Conservation (phyloP, 1,284 basidiomycete species). For the Earliella scabrosa region DNA sequence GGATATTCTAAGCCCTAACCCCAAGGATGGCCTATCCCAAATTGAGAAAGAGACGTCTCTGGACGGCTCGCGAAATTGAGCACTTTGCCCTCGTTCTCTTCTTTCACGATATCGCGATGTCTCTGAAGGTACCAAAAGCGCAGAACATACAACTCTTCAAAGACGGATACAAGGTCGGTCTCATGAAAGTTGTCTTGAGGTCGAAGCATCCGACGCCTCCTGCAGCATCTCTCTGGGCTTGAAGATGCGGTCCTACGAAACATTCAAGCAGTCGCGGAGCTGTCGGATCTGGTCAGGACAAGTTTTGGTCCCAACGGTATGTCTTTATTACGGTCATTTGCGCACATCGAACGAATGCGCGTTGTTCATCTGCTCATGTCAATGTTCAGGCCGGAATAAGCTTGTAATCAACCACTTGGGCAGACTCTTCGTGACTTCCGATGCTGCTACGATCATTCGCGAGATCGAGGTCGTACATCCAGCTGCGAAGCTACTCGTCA, state of each 20-base stretch:
- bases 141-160: conserved; percentile 94
- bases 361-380: too few species aligned
- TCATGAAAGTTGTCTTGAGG: neutral
- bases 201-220: conserved; percentile 14
- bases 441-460: conserved; percentile 98
- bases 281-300: conserved; percentile 95
- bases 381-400: conserved; percentile 82
- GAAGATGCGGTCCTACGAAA: conserved; percentile 95
- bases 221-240: conserved; percentile 84
- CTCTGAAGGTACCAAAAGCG: conserved; percentile 92
- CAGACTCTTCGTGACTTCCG: conserved; percentile 95
- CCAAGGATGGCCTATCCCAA: too few species aligned
- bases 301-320: conserved; percentile 95
- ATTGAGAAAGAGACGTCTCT: neutral
- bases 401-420: conserved; percentile 97
- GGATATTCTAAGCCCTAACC: too few species aligned
- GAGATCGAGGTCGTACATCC: conserved; percentile 99
- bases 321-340: conserved; percentile 29
- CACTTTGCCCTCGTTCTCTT: neutral
- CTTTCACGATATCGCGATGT: conserved; percentile 55
- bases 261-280: conserved; percentile 93
- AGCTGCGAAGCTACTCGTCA: conserved; percentile 95
- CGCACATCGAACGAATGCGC: neutral
- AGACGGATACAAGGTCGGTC: conserved; percentile 85
- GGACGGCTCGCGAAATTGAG: neutral